Evolutionary conservation across 139 green algal species (phyloP).

Genomic region (Limnomonas spitsbergensis): DNA sequence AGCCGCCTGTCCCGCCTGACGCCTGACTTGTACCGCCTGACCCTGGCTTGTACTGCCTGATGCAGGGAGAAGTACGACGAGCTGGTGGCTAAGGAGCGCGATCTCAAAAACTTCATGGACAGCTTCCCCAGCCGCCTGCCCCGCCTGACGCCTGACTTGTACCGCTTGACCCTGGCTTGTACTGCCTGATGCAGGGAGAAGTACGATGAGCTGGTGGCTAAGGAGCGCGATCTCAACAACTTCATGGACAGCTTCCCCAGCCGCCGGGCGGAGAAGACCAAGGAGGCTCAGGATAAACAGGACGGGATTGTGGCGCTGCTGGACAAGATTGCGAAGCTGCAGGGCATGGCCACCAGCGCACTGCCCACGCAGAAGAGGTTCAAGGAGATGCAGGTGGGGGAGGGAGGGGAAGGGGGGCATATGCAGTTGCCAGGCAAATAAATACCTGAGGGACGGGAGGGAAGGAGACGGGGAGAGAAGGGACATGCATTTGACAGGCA

Average conservation of each 20-base stretch:
- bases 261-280: conserved; percentile 41
- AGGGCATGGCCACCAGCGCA: conserved; percentile 23
- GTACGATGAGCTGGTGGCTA: conserved; percentile 56
- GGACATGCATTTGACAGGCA: too few species aligned
- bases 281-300: conserved; percentile 20
- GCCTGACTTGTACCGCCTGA: too few species aligned
- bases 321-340: conserved; percentile 50
- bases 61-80: conserved; percentile 12
- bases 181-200: conserved; percentile 41
- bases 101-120: conserved; percentile 64
- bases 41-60: too few species aligned
- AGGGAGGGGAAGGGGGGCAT: too few species aligned
- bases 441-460: too few species aligned
- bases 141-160: too few species aligned
- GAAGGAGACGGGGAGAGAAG: too few species aligned
- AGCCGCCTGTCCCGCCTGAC: too few species aligned
- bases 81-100: conserved; percentile 32
- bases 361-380: conserved; percentile 53
- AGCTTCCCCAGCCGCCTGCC: conserved; percentile 45
- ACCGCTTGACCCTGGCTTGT: too few species aligned
- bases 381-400: conserved; percentile 46
- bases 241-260: conserved; percentile 66
- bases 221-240: conserved; percentile 61
- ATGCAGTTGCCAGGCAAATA: too few species aligned
- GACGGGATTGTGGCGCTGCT: conserved; percentile 50